Evolutionary conservation across 495 filamentous ascomycete genomes (phyloP).

Genomic region (Clohesyomyces aquaticus): DNA sequence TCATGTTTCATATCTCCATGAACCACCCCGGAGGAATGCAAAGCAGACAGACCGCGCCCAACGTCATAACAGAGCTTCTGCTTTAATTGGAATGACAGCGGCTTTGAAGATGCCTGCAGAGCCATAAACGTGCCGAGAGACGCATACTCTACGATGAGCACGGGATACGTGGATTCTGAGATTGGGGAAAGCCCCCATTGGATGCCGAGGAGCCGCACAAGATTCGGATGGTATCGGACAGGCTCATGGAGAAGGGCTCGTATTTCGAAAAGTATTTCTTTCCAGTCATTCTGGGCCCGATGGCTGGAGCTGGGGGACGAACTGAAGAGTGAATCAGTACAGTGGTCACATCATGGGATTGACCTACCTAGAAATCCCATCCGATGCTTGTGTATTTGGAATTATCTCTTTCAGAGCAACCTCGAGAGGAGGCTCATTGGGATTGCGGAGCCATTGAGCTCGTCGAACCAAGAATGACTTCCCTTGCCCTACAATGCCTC

Average conservation of each 20-base stretch:
- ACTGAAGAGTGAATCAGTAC: neutral
- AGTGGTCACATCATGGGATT: neutral
- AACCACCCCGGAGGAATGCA: conserved; percentile 10
- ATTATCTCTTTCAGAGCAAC: conserved; percentile 14
- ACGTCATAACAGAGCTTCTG: conserved; percentile 20
- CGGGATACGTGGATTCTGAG: conserved; percentile 4
- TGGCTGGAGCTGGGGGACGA: neutral
- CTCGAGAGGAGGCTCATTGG: conserved; percentile 6
- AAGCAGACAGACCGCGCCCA: conserved; percentile 1
- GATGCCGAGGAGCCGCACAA: conserved; percentile 12
- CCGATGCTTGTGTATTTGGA: neutral
- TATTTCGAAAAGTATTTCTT: conserved; percentile 8
- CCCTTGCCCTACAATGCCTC: conserved; percentile 1
- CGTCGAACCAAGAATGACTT: neutral
- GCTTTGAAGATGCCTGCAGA: conserved; percentile 8
- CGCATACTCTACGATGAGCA: conserved; percentile 13
- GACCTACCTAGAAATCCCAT: neutral
- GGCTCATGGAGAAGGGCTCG: conserved; percentile 15
- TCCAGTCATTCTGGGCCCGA: conserved; percentile 4
- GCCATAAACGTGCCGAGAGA: neutral
- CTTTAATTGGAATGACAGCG: conserved; percentile 13
- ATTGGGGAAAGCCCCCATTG: neutral
- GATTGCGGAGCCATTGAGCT: neutral
- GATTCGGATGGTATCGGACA: conserved; percentile 15
- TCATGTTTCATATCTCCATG: conserved; percentile 24